Percentiles rank a stretch among this genome's conserved stretches.
phyloP scores from a whole-genome alignment of 1,284 basidiomycete species.

The Laetiporus sulphureus region DNA sequence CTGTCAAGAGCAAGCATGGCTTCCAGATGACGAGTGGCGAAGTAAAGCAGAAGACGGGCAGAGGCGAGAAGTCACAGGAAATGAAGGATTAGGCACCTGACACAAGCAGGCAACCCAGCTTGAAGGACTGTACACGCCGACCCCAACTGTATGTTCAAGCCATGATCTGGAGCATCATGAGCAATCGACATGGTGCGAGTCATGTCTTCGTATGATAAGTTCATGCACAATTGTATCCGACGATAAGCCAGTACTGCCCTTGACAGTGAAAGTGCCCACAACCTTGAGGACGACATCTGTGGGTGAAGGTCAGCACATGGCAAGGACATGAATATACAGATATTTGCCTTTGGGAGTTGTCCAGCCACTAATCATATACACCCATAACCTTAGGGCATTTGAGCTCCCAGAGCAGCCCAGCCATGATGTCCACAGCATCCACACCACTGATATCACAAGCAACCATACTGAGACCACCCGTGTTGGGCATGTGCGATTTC shows the following conservation, averaged over 20 bases:
- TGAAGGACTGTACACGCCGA: too few relatives aligned
- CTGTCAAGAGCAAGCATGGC: conserved; percentile 27
- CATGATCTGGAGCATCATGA: conserved; percentile 81
- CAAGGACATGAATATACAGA: too few relatives aligned
- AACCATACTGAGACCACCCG: conserved; percentile 98
- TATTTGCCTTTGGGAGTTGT: conserved; percentile 97
- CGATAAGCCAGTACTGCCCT: conserved; percentile 95
- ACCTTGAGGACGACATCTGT: conserved; percentile 94
- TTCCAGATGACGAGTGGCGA: conserved; percentile 23
- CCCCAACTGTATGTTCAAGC: conserved; percentile 85
- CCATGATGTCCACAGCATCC: conserved; percentile 99
- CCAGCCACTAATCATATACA: conserved; percentile 96
- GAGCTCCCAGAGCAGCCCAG: conserved; percentile 96
- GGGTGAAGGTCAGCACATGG: conserved; percentile 94
- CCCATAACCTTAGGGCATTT: conserved; percentile 99
- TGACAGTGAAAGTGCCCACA: conserved; percentile 94
- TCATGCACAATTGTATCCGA: conserved; percentile 99
- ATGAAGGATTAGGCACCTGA: too few relatives aligned
- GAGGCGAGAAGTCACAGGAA: too few relatives aligned
- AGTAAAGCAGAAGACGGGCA: conserved; percentile 32
- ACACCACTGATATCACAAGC: conserved; percentile 99
- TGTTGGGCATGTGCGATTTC: conserved; percentile 99
- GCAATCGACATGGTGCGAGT: conserved; percentile 94
- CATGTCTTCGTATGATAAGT: conserved; percentile 99
- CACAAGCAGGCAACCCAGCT: too few relatives aligned